phyloP scores from a whole-genome alignment of 352 stramenopile genomes.

The Peronospora farinosa region DNA sequence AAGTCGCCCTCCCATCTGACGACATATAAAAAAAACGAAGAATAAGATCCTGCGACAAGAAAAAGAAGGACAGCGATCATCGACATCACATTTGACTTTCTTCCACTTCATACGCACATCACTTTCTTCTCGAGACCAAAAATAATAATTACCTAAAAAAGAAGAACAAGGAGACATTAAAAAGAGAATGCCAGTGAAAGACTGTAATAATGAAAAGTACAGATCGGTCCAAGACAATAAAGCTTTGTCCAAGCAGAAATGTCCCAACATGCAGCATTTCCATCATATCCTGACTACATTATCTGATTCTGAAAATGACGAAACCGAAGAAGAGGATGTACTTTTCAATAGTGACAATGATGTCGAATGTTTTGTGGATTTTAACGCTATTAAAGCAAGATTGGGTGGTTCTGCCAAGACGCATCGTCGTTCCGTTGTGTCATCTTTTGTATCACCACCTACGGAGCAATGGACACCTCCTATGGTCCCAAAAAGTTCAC shows the following conservation, averaged over 20 bases:
- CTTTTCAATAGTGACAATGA: slow-evolving; percentile 29
- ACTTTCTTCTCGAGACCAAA: no score
- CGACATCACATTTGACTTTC: not conserved
- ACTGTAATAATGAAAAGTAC: no score
- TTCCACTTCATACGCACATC: not conserved
- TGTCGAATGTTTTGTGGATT: slow-evolving; percentile 33
- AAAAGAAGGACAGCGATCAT: no score
- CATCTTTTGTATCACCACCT: slow-evolving; percentile 41
- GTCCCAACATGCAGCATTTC: slow-evolving; percentile 21
- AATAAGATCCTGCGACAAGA: slow-evolving; percentile 1
- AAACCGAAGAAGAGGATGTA: slow-evolving; percentile 28
- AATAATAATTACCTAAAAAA: no score
- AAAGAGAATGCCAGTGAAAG: not conserved
- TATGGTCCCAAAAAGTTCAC: slow-evolving; percentile 41
- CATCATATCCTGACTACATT: slow-evolving; percentile 7
- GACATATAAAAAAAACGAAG: not conserved
- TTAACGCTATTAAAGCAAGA: slow-evolving; percentile 33
- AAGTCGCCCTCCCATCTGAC: no score
- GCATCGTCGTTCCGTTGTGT: slow-evolving; percentile 54
- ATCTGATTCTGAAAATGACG: slow-evolving; percentile 22
- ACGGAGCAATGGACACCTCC: slow-evolving; percentile 49
- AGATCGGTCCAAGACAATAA: no score
- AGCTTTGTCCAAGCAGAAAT: slow-evolving; percentile 18
- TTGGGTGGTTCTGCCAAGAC: slow-evolving; percentile 29
- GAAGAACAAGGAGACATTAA: not conserved